A percentile compares a stretch with the other conserved stretches of the same genome.
phyloP scores from a whole-genome alignment of 2,329 filamentous ascomycete species.

The Sphaerulina vaccinii region DNA sequence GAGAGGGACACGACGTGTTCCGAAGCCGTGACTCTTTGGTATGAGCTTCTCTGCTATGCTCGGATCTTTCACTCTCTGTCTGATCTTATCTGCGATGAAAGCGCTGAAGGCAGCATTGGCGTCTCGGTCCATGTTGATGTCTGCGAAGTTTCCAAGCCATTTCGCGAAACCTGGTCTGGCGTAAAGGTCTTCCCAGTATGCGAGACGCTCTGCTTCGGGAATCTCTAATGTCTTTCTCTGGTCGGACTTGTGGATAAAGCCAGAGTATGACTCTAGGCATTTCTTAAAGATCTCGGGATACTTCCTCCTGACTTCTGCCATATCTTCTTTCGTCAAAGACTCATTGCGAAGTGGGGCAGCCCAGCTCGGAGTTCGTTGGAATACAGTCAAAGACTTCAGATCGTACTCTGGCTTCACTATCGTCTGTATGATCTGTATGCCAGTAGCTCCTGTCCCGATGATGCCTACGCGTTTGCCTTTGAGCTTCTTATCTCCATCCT shows the following conservation, averaged over 20 bases:
- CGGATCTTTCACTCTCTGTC: conserved; percentile 45
- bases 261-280: conserved; percentile 39
- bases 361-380: conserved; percentile 65
- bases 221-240: conserved; percentile 49
- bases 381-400: conserved; percentile 52
- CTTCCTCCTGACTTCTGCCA: conserved; percentile 28
- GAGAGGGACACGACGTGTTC: conserved; percentile 35
- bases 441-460: conserved; percentile 45
- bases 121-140: conserved; percentile 37
- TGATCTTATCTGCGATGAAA: conserved; percentile 47
- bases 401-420: conserved; percentile 30
- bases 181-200: conserved; percentile 45
- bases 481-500: conserved; percentile 27
- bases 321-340: conserved; percentile 26
- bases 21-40: conserved; percentile 48
- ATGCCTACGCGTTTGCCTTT: conserved; percentile 41
- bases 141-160: conserved; percentile 46
- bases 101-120: conserved; percentile 45
- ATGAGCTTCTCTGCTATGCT: conserved; percentile 52
- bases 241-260: conserved; percentile 37
- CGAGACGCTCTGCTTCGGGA: conserved; percentile 42
- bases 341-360: conserved; percentile 32
- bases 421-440: conserved; percentile 40
- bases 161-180: conserved; percentile 37
- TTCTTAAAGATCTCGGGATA: conserved; percentile 34